Evolutionary conservation across 306 rosid genomes (phyloP).

Genomic region (Quercus mongolica): DNA sequence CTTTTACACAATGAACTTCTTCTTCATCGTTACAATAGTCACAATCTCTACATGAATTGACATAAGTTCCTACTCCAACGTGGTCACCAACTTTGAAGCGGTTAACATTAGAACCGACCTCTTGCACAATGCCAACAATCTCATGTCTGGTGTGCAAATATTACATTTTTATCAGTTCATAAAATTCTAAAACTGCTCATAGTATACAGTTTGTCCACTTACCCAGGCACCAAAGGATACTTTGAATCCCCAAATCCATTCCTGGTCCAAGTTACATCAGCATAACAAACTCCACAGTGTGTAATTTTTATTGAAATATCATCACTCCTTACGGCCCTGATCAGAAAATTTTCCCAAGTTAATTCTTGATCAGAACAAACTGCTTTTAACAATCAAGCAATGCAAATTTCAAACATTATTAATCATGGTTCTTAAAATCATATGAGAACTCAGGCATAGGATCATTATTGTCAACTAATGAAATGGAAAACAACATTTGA

Average conservation of each 20-base stretch:
- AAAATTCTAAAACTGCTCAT: neutral
- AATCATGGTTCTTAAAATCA: no score
- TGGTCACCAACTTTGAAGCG: conserved; percentile 44
- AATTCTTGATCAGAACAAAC: no score
- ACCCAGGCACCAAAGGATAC: conserved; percentile 46
- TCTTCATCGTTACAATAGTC: conserved; percentile 28
- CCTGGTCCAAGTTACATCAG: conserved; percentile 34
- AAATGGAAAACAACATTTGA: no score
- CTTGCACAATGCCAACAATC: conserved; percentile 44
- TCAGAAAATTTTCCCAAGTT: neutral
- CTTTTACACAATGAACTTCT: conserved; percentile 29
- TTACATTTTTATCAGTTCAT: neutral
- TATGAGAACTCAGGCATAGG: no score
- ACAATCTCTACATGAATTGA: conserved; percentile 50
- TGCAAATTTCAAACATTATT: neutral
- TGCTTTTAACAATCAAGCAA: neutral
- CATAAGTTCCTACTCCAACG: conserved; percentile 46
- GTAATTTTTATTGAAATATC: conserved; percentile 44
- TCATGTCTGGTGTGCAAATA: conserved; percentile 31
- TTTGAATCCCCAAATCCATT: conserved; percentile 33
- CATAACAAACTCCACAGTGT: conserved; percentile 47
- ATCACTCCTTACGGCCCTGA: conserved; percentile 30
- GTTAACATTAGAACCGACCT: conserved; percentile 32
- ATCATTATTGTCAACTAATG: no score
- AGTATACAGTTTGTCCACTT: neutral